Conservation (phyloP, 306 rosid species). For the Elaeagnus macrophylla region DNA sequence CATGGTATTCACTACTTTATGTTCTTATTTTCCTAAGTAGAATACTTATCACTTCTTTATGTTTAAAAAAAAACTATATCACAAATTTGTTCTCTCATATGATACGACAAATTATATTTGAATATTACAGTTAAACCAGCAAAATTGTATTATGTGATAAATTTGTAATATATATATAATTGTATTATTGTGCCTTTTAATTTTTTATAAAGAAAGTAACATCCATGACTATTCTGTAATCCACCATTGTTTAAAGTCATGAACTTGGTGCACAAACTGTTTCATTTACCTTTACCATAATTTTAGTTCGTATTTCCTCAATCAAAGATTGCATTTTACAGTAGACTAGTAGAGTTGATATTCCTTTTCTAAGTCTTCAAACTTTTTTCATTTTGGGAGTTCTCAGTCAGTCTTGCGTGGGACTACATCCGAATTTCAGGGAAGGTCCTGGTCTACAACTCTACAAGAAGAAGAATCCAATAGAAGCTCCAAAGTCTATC, state of each 20-base stretch:
- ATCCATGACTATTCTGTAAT: background rate
- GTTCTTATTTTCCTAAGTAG: too few species aligned
- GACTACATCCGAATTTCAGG: too few species aligned
- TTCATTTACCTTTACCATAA: background rate
- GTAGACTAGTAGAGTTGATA: background rate
- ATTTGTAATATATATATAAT: background rate
- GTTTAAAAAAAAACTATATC: too few species aligned
- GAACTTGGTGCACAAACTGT: background rate
- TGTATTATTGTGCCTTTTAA: background rate
- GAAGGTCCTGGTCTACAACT: background rate
- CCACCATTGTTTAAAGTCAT: background rate
- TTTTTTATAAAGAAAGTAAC: background rate
- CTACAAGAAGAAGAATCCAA: background rate
- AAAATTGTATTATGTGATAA: background rate
- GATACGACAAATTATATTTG: slow-evolving; percentile 15
- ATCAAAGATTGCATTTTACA: background rate
- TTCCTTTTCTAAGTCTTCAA: background rate
- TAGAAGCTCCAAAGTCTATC: background rate
- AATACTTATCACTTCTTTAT: too few species aligned
- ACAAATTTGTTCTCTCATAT: slow-evolving; percentile 30
- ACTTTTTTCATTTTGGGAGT: background rate
- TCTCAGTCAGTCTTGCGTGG: too few species aligned
- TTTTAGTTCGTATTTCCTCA: background rate
- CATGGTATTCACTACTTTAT: too few species aligned
- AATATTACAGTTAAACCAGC: background rate